A percentile compares a stretch with the other conserved stretches of the same genome.
Evolutionary conservation across 805 yeast species (phyloP).

Genomic region (Saturnispora silvae): DNA sequence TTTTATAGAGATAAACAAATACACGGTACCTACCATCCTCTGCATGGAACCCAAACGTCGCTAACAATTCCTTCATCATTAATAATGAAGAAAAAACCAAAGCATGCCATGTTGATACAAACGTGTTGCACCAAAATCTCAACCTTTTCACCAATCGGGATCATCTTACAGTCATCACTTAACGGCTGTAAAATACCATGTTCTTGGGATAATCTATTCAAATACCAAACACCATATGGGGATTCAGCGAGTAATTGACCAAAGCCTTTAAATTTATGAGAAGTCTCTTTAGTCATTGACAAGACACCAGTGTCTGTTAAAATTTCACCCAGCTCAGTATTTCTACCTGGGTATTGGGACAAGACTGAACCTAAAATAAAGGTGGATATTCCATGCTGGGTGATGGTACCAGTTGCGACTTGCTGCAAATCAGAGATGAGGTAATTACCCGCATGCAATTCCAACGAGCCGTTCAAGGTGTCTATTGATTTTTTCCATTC

Average conservation of each 20-base stretch:
- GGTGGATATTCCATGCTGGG: slow-evolving; percentile 36
- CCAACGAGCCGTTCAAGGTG: slow-evolving; percentile 34
- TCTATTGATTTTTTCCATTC: slow-evolving; percentile 10
- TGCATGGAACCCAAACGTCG: slow-evolving; percentile 18
- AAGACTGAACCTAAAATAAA: slow-evolving; percentile 48
- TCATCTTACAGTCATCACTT: slow-evolving; percentile 26
- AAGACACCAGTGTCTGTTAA: slow-evolving; percentile 66
- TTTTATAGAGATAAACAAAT: neutral
- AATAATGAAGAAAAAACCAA: slow-evolving; percentile 44
- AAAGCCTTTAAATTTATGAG: slow-evolving; percentile 44
- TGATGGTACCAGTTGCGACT: slow-evolving; percentile 54
- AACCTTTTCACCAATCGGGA: slow-evolving; percentile 46
- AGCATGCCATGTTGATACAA: slow-evolving; percentile 60
- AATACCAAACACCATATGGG: slow-evolving; percentile 42
- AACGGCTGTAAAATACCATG: slow-evolving; percentile 62
- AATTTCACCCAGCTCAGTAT: slow-evolving; percentile 43
- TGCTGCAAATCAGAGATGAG: slow-evolving; percentile 69
- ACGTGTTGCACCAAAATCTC: slow-evolving; percentile 58
- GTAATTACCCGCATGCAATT: slow-evolving; percentile 77
- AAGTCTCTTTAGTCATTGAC: slow-evolving; percentile 54
- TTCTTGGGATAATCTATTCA: slow-evolving; percentile 66
- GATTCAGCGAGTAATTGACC: slow-evolving; percentile 34
- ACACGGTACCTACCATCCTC: slow-evolving; percentile 21
- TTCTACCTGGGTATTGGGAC: slow-evolving; percentile 46
- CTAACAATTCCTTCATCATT: slow-evolving; percentile 32